phyloP scores from a whole-genome alignment of 495 filamentous ascomycete species.

The Aspergillus baeticus region DNA sequence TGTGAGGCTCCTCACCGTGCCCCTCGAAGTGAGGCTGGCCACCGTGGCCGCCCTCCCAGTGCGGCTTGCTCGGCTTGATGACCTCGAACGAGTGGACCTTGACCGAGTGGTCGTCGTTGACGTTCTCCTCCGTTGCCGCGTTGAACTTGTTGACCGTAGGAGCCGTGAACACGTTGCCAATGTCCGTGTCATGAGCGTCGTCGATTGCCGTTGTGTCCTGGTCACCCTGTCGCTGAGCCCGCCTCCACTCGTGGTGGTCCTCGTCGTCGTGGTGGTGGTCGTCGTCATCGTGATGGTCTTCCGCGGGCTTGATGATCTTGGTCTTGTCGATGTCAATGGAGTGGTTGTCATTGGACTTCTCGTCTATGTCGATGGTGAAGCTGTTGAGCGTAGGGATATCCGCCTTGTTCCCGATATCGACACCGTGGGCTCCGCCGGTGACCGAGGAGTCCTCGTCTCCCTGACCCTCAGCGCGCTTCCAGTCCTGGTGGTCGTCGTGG shows the following conservation, averaged over 20 bases:
- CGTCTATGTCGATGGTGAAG: constrained; percentile 20
- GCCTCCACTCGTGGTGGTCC: constrained; percentile 11
- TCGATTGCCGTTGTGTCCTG: not conserved
- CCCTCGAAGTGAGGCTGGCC: not conserved
- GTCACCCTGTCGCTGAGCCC: not conserved
- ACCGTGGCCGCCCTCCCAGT: no score
- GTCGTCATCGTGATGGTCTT: not conserved
- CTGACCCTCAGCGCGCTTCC: not conserved
- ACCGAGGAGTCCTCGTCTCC: not conserved
- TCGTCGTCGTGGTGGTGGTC: not conserved
- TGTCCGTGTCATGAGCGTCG: constrained; percentile 26
- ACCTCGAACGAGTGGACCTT: constrained; percentile 7
- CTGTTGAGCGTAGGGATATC: constrained; percentile 22
- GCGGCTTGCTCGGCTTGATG: not conserved
- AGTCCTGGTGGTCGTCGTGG: no score
- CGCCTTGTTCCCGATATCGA: constrained; percentile 31
- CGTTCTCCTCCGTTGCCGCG: constrained; percentile 23
- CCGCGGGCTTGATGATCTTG: not conserved
- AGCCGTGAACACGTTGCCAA: constrained; percentile 12
- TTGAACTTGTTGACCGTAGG: constrained; percentile 11
- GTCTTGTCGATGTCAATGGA: constrained; percentile 12
- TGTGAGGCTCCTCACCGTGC: not conserved
- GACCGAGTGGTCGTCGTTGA: constrained; percentile 31
- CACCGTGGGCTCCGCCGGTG: constrained; percentile 25
- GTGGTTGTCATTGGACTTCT: constrained; percentile 30